Conservation (phyloP, 306 rosid species). For the Oxytropis ochrocephala region DNA sequence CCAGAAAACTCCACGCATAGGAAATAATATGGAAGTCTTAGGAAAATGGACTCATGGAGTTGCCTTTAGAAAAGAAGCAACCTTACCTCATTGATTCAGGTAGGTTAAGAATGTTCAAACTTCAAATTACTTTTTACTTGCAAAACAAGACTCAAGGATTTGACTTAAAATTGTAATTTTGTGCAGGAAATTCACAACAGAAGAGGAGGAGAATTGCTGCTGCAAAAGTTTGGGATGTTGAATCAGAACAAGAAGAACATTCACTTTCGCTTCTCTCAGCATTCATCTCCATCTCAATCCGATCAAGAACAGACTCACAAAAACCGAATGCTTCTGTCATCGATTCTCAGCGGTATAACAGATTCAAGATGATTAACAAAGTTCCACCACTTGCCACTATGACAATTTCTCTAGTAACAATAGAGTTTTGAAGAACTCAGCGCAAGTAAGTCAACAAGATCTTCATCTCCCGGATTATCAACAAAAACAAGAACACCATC, state of each 20-base stretch:
- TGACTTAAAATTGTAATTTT: neutral
- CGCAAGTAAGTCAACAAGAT: conserved; percentile 36
- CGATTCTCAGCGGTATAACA: conserved; percentile 45
- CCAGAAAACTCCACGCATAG: conserved; percentile 45
- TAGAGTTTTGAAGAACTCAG: conserved; percentile 8
- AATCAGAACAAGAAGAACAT: conserved; percentile 93
- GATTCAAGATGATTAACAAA: conserved; percentile 31
- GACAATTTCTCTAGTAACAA: conserved; percentile 23
- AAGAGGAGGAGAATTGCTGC: conserved; percentile 68
- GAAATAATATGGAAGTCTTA: conserved; percentile 43
- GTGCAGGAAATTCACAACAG: conserved; percentile 58
- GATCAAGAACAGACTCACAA: conserved; percentile 74
- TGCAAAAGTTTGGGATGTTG: conserved; percentile 56
- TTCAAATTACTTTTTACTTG: neutral
- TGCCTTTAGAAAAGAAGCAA: conserved; percentile 33
- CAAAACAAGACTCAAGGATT: neutral
- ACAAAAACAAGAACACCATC: no score
- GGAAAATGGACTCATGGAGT: conserved; percentile 34
- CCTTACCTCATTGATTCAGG: conserved; percentile 47
- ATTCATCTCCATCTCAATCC: conserved; percentile 80
- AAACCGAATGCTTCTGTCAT: conserved; percentile 32
- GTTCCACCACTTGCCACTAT: conserved; percentile 32
- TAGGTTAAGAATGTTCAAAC: conserved; percentile 26
- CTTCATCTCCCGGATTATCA: conserved; percentile 29
- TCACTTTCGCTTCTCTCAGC: conserved; percentile 83